Evolutionary conservation across 106 monocot genomes (phyloP).

Genomic region (Acorus calamus): DNA sequence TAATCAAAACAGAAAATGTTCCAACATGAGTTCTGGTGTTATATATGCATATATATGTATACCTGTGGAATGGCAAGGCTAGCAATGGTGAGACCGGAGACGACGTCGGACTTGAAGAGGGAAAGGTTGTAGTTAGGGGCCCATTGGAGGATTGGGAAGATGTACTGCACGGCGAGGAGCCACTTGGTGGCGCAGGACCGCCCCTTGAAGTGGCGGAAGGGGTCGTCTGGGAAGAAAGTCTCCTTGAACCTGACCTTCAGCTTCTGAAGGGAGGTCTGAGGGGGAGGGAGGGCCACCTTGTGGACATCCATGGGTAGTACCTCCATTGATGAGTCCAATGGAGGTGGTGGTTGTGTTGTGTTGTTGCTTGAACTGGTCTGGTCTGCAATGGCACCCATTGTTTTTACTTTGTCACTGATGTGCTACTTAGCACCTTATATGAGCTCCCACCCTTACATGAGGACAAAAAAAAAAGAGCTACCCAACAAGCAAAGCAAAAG

Average conservation of each 20-base stretch:
- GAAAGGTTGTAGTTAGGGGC: conserved; percentile 45
- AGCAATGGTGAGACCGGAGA: conserved; percentile 86
- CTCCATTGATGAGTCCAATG: no score
- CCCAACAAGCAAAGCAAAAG: no score
- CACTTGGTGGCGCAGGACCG: conserved; percentile 25
- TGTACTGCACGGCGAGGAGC: conserved; percentile 40
- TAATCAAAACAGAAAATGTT: no score
- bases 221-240: conserved; percentile 90
- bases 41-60: not conserved
- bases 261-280: conserved; percentile 33
- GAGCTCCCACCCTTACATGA: no score
- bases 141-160: conserved; percentile 74
- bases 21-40: no score
- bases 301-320: conserved; percentile 3
- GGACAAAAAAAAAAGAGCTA: no score
- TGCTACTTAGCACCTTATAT: no score
- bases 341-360: no score
- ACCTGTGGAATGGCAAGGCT: conserved; percentile 93
- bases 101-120: conserved; percentile 77
- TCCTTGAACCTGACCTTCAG: conserved; percentile 65
- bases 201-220: conserved; percentile 63
- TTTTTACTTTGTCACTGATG: no score
- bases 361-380: no score
- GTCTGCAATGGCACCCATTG: no score
- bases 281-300: conserved; percentile 40